These are phyloP conservation scores for Colletotrichum viniferum DNA, from an alignment of 2,329 filamentous ascomycete species.

Conservation along the genomic window DNA sequence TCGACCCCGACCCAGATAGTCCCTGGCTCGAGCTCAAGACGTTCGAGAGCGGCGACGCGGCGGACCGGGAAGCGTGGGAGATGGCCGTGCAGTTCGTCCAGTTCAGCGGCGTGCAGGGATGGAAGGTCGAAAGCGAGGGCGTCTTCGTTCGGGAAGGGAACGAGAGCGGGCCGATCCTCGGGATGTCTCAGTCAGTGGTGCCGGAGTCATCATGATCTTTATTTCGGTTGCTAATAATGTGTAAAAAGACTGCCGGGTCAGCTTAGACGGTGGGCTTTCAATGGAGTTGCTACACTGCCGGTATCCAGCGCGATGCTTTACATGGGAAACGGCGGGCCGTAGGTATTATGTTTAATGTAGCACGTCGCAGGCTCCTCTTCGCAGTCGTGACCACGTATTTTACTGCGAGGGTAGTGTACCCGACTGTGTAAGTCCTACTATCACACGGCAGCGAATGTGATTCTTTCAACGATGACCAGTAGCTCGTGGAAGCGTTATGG, in stretches of 20 bases:
- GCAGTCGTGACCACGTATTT: fast-evolving
- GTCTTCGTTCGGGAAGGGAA: conserved; percentile 41
- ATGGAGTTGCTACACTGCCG: conserved; percentile 30
- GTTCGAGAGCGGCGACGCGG: conserved; percentile 55
- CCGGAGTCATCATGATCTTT: neutral
- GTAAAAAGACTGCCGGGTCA: conserved; percentile 19
- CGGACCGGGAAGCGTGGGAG: conserved; percentile 50
- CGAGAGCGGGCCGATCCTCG: conserved; percentile 8
- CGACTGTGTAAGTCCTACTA: neutral
- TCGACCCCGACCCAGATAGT: conserved; percentile 29
- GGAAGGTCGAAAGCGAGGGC: conserved; percentile 49
- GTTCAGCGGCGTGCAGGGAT: conserved; percentile 37
- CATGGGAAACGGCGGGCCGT: conserved; percentile 3
- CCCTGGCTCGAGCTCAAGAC: conserved; percentile 46
- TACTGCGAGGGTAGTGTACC: neutral
- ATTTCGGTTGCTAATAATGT: neutral
- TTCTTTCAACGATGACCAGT: neutral
- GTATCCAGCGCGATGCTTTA: conserved; percentile 30
- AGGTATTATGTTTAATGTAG: neutral
- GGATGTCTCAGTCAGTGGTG: conserved; percentile 21
- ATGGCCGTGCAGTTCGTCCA: conserved; percentile 46
- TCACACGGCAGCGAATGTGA: neutral
- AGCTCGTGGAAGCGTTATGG: fast-evolving
- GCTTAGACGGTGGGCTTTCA: conserved; percentile 34
- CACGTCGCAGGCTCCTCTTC: neutral